A percentile compares a stretch with the other conserved stretches of the same genome.
Evolutionary conservation across 768 basidiomycete species (phyloP).

Genomic region (Mycena maculata): DNA sequence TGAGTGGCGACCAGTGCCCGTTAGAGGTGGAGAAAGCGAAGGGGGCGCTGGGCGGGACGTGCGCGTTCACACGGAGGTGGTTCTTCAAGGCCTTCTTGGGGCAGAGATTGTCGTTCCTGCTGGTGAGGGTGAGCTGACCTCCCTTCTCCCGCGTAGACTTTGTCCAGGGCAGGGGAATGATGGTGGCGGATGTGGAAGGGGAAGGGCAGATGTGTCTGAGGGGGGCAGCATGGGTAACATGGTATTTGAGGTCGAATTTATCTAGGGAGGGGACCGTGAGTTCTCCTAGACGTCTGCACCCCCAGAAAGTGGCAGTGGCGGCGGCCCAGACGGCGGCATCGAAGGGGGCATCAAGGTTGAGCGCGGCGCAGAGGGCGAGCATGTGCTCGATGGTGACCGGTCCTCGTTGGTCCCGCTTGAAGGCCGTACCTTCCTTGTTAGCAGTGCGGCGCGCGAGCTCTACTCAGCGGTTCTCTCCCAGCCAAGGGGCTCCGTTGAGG

Average conservation of each 20-base stretch:
- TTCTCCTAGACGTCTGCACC: conserved; percentile 46
- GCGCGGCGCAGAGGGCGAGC: conserved; percentile 32
- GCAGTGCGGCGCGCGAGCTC: conserved; percentile 30
- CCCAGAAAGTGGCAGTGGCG: conserved; percentile 50
- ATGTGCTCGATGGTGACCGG: conserved; percentile 54
- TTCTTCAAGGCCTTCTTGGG: conserved; percentile 32
- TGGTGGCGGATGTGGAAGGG: conserved; percentile 45
- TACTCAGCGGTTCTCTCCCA: conserved; percentile 43
- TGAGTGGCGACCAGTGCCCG: conserved; percentile 13
- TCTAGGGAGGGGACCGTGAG: conserved; percentile 33
- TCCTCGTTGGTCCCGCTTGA: conserved; percentile 35
- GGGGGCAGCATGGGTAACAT: conserved; percentile 7
- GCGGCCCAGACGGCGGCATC: conserved; percentile 51
- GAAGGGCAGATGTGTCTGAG: conserved; percentile 6
- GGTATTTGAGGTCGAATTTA: conserved; percentile 27
- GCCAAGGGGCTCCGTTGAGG: conserved; percentile 49
- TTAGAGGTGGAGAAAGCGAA: conserved; percentile 25
- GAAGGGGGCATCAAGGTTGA: conserved; percentile 42
- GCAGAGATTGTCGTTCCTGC: conserved; percentile 30
- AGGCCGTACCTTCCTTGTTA: conserved; percentile 36
- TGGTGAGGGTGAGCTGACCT: conserved; percentile 31
- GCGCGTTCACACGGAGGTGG: conserved; percentile 36
- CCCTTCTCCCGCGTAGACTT: conserved; percentile 41
- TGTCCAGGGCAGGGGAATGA: too few relatives aligned
- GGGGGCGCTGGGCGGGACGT: conserved; percentile 10